Conservation (phyloP, 148 eudicot species). For the Nyssa sinensis region DNA sequence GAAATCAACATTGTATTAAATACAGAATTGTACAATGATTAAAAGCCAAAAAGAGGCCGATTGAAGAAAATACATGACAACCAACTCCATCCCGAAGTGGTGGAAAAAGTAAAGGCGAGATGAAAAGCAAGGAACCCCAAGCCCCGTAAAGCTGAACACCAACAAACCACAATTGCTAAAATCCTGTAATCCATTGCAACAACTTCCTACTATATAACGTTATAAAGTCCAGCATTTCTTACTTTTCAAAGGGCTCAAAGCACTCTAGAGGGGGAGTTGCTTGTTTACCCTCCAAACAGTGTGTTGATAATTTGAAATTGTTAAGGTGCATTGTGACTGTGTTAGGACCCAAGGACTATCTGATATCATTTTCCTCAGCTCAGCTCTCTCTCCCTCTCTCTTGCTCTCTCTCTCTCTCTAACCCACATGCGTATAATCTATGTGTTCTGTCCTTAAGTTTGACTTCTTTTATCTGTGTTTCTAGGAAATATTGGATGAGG, state of each 20-base stretch:
- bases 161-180: background rate
- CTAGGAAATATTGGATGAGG: slow-evolving; percentile 97
- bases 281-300: background rate
- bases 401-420: slow-evolving; percentile 2
- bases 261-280: background rate
- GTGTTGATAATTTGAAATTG: too few species aligned
- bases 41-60: background rate
- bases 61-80: background rate
- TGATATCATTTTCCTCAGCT: background rate
- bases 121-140: too few species aligned
- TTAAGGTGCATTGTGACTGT: background rate
- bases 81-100: too few species aligned
- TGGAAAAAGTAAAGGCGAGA: background rate
- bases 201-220: background rate
- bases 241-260: background rate
- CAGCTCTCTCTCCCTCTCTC: background rate
- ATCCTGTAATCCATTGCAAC: background rate
- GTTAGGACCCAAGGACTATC: background rate
- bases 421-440: background rate
- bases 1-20: too few species aligned
- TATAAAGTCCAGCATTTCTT: background rate
- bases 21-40: background rate
- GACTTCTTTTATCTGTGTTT: slow-evolving; percentile 15
- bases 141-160: too few species aligned
- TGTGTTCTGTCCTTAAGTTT: background rate